A percentile compares a stretch with the other conserved stretches of the same genome.
These are phyloP conservation scores for Berkeleyomyces basicola DNA, from an alignment of 2,329 filamentous ascomycete species.

Conservation along the genomic window DNA sequence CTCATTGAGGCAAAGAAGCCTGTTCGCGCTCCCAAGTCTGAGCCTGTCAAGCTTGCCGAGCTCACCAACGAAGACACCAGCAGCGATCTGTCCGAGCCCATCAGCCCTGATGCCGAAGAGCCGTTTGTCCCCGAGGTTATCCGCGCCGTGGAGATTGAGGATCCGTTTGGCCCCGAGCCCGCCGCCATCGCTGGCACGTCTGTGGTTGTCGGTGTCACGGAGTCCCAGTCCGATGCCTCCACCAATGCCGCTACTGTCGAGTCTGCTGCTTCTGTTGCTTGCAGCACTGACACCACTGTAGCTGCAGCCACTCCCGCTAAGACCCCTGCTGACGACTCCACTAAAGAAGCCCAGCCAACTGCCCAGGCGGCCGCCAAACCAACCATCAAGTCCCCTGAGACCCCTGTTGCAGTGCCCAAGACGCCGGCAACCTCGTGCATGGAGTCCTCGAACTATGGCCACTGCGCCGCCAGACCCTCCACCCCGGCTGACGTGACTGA, in stretches of 20 bases:
- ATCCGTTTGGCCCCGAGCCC: background rate
- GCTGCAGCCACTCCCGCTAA: background rate
- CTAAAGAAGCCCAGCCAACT: background rate
- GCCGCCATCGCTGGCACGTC: background rate
- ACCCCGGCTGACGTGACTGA: background rate
- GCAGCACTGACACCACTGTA: background rate
- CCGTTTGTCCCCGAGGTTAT: background rate
- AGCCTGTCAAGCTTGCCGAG: background rate
- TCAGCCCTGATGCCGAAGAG: background rate
- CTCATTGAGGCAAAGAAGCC: background rate
- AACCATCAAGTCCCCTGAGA: background rate
- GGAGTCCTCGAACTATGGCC: too few relatives aligned
- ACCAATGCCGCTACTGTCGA: background rate
- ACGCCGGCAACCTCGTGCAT: background rate
- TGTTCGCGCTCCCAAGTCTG: background rate
- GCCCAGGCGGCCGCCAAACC: background rate
- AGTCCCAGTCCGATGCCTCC: background rate
- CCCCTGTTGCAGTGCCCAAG: background rate
- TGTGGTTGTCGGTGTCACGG: background rate
- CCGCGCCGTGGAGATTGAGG: background rate
- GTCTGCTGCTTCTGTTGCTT: background rate
- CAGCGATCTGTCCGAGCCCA: background rate
- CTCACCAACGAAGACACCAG: background rate
- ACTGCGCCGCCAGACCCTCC: background rate
- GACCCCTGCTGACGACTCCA: background rate